Evolutionary conservation across 2,329 filamentous ascomycete species (phyloP), one percentile per base, ranked within the genome.

Genomic region (Aotearoamyces nothofagi): DNA sequence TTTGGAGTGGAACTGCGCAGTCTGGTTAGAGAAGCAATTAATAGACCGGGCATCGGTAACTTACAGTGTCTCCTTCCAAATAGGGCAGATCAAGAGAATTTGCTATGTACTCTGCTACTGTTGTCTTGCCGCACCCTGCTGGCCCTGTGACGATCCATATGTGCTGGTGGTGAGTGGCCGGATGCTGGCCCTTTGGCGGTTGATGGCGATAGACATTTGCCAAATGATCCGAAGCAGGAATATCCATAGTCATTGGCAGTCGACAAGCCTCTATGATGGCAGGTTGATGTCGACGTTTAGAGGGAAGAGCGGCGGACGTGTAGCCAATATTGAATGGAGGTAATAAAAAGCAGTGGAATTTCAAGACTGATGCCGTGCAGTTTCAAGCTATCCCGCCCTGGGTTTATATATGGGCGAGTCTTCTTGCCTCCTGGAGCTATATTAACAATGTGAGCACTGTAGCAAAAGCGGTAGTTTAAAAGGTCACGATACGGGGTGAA

Each of bases 141-240:
- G 79, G 79, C 15, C 79, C 79, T 2, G 78, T 83, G 29, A 86
- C 70, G 34, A 86, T 63, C 77, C 78, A 86, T 47, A 86, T 82
- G 51, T 84, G 78, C 44, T 76, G 72, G 22, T 47, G 42, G 7
- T 38, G 29, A 7, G 40, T 38, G 15, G 36, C 29, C 15, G 42
- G 41, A 14, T 43, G 41, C 20, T 22, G 22, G 17, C 19, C 36
- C 35, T 31, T 39, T 43, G 9, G 36, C 24, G 13, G 43, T 33
- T 5, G 36, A 25, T 11, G 15, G 22, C 4, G 7, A 13, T 24
- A 11, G 22, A 24, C n/a, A 11, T 24, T 24, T 5, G 22, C 11
- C 22, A 24, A 9, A 24, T 11, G 22, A 9, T 24, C 22, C 6
- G n/a, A n/a, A n/a, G n/a, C n/a, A n/a, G n/a, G n/a, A n/a, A n/a